These are phyloP conservation scores for Exophiala alcalophila DNA, from an alignment of 2,329 filamentous ascomycete genomes.

Conservation along the genomic window DNA sequence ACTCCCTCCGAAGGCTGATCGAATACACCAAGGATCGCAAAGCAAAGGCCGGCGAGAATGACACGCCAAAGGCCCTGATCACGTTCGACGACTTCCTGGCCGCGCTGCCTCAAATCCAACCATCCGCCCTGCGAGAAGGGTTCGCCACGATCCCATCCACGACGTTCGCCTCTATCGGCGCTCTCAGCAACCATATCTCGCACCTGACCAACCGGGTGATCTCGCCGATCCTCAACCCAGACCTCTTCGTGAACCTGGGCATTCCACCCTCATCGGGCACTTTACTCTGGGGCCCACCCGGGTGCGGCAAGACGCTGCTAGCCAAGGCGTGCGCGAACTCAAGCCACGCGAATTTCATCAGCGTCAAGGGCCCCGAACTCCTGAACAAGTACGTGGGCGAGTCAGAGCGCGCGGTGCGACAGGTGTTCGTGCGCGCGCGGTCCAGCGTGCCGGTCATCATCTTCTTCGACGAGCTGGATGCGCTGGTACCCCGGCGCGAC, in stretches of 20 bases:
- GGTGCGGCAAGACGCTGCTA: slow-evolving; percentile 93
- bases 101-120: slow-evolving; percentile 71
- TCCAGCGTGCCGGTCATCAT: slow-evolving; percentile 88
- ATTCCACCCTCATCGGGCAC: slow-evolving; percentile 81
- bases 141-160: slow-evolving; percentile 93
- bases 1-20: no score
- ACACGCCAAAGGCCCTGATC: slow-evolving; percentile 41
- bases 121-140: slow-evolving; percentile 84
- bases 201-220: slow-evolving; percentile 84
- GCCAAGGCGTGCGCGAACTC: slow-evolving; percentile 96
- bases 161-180: slow-evolving; percentile 90
- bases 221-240: slow-evolving; percentile 79
- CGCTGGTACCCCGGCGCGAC: slow-evolving; percentile 80
- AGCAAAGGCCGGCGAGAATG: slow-evolving; percentile 21
- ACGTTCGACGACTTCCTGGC: slow-evolving; percentile 67
- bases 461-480: slow-evolving; percentile 97
- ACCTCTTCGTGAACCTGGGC: slow-evolving; percentile 71
- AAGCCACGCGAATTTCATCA: slow-evolving; percentile 95
- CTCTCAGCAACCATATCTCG: slow-evolving; percentile 72
- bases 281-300: slow-evolving; percentile 92
- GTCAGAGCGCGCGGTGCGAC: slow-evolving; percentile 86
- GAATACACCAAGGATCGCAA: neutral
- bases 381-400: slow-evolving; percentile 98
- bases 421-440: slow-evolving; percentile 84
- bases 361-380: slow-evolving; percentile 91